Conservation (phyloP, 1,284 basidiomycete species). For the Phylloboletellus chloephorus region DNA sequence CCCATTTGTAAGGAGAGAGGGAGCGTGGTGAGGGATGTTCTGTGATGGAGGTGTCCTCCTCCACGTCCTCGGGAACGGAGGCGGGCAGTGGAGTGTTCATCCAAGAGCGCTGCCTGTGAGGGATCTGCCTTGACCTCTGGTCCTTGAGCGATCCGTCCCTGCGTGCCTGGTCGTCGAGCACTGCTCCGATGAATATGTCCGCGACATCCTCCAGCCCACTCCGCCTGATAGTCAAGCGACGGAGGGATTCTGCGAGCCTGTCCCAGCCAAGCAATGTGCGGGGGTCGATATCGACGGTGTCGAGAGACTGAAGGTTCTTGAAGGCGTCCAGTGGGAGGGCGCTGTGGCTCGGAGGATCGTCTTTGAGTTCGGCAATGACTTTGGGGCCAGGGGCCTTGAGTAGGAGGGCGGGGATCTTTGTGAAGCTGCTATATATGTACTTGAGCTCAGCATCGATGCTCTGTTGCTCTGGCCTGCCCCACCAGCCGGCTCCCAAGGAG, state of each 20-base stretch:
- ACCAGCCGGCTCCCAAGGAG: slow-evolving; percentile 69
- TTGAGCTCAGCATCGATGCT: slow-evolving; percentile 71
- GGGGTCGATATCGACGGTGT: slow-evolving; percentile 79
- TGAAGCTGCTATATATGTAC: slow-evolving; percentile 83
- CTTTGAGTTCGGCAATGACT: slow-evolving; percentile 63
- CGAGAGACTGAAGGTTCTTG: slow-evolving; percentile 74
- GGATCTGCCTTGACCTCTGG: slow-evolving; percentile 43
- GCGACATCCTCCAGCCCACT: slow-evolving; percentile 82
- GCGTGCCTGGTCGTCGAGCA: slow-evolving; percentile 67
- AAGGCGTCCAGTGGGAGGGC: slow-evolving; percentile 80
- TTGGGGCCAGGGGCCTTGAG: slow-evolving; percentile 56
- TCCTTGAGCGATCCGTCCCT: slow-evolving; percentile 49
- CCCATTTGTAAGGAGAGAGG: slow-evolving; percentile 71
- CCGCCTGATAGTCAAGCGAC: slow-evolving; percentile 68
- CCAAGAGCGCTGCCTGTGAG: slow-evolving; percentile 46
- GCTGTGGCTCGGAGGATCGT: slow-evolving; percentile 69
- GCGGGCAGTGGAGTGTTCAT: slow-evolving; percentile 50
- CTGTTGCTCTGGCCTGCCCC: slow-evolving; percentile 53
- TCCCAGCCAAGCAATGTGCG: slow-evolving; percentile 84
- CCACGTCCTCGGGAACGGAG: slow-evolving; percentile 54
- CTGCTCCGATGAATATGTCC: slow-evolving; percentile 72
- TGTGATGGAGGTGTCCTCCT: slow-evolving; percentile 37
- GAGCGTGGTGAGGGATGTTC: slow-evolving; percentile 29
- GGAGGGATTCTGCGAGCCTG: slow-evolving; percentile 62
- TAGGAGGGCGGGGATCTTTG: slow-evolving; percentile 77